Conservation (phyloP, 2,329 filamentous ascomycete species). For the Fusarium sp. region DNA sequence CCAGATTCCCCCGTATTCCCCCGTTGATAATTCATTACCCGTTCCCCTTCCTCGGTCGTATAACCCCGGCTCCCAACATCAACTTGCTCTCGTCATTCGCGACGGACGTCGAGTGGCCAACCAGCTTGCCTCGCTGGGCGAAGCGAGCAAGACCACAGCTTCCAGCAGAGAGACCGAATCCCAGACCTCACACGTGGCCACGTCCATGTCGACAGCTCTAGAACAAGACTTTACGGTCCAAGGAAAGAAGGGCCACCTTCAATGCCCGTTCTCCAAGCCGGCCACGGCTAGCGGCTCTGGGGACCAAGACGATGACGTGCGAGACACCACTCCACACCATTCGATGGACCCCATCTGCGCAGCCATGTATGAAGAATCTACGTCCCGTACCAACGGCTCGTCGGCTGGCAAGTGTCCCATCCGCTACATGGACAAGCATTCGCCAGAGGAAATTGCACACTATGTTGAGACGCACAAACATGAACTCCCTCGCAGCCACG, state of each 20-base stretch:
- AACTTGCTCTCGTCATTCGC: slow-evolving; percentile 75
- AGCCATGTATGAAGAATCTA: slow-evolving; percentile 74
- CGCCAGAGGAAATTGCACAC: slow-evolving; percentile 91
- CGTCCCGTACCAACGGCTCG: slow-evolving; percentile 66
- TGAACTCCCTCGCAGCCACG: slow-evolving; percentile 92
- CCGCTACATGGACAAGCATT: slow-evolving; percentile 91
- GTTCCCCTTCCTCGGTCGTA: slow-evolving; percentile 70
- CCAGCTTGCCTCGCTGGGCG: slow-evolving; percentile 64
- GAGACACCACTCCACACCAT: slow-evolving; percentile 64
- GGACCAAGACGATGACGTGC: slow-evolving; percentile 46
- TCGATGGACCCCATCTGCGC: slow-evolving; percentile 75
- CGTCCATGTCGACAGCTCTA: slow-evolving; percentile 76
- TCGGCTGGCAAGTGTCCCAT: slow-evolving; percentile 85
- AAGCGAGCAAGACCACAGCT: slow-evolving; percentile 66
- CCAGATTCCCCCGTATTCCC: slow-evolving; percentile 72
- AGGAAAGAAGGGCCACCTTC: slow-evolving; percentile 83
- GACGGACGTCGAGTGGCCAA: slow-evolving; percentile 74
- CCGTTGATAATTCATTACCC: slow-evolving; percentile 64
- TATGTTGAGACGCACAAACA: slow-evolving; percentile 98
- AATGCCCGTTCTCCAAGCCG: slow-evolving; percentile 82
- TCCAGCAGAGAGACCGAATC: slow-evolving; percentile 66
- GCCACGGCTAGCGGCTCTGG: slow-evolving; percentile 51
- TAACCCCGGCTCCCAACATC: slow-evolving; percentile 60
- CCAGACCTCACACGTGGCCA: slow-evolving; percentile 62
- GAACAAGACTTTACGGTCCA: slow-evolving; percentile 93